These are phyloP conservation scores for Coemansia umbellata DNA, from an alignment of 192 early-diverging fungal genomes.

Conservation along the genomic window DNA sequence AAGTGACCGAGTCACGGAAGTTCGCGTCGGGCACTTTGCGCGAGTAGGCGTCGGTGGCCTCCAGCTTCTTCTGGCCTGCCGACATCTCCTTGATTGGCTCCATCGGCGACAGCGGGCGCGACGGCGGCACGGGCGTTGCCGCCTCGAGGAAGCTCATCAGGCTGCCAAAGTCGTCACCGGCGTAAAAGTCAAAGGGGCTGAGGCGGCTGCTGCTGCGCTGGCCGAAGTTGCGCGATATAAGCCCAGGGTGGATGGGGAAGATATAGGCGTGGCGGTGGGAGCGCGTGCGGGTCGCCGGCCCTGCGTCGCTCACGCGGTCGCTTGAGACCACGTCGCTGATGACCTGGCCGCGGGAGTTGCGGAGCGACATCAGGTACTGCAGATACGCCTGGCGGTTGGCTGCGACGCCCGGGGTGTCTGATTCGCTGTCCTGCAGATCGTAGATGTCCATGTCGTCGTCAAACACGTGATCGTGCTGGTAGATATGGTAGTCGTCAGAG, in stretches of 20 bases:
- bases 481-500: too few relatives aligned
- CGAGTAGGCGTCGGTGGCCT: slow-evolving; percentile 16
- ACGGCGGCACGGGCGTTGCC: slow-evolving; percentile 21
- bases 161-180: slow-evolving; percentile 34
- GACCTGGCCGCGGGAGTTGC: not conserved
- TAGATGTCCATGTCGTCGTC: slow-evolving; percentile 3
- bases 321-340: too few relatives aligned
- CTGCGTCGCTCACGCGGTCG: slow-evolving; percentile 1
- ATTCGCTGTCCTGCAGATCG: not conserved
- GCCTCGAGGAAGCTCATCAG: slow-evolving; percentile 43
- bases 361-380: slow-evolving; percentile 5
- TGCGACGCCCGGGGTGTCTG: too few relatives aligned
- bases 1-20: slow-evolving; percentile 21
- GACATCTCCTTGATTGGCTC: slow-evolving; percentile 30
- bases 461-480: too few relatives aligned
- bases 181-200: slow-evolving; percentile 37
- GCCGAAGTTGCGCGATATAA: slow-evolving; percentile 11
- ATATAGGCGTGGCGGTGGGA: slow-evolving; percentile 3
- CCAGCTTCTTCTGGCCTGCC: slow-evolving; percentile 31
- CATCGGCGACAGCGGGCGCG: slow-evolving; percentile 21
- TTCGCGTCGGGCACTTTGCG: slow-evolving; percentile 33
- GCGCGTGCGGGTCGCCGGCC: not conserved
- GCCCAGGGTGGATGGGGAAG: slow-evolving; percentile 29
- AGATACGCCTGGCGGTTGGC: slow-evolving; percentile 7
- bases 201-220: slow-evolving; percentile 7